Evolutionary conservation across 2,329 filamentous ascomycete species (phyloP).

Genomic region (Mycosphaerella sp.): DNA sequence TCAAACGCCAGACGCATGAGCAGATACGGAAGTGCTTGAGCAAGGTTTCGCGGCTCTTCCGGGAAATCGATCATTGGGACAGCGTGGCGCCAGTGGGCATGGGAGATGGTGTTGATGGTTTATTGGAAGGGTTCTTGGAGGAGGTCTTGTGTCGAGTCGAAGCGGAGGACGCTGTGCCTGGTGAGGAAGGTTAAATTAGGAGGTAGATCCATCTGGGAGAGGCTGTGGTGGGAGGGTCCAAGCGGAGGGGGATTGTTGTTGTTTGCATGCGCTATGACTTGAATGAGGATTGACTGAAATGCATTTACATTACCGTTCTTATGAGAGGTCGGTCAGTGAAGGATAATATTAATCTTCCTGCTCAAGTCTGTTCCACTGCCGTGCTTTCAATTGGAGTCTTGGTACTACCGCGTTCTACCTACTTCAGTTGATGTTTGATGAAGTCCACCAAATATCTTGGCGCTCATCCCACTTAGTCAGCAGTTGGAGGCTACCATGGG

Average conservation of each 20-base stretch:
- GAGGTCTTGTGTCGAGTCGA: slow-evolving; percentile 91
- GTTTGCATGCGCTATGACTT: slow-evolving; percentile 1
- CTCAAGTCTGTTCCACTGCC: too few relatives aligned
- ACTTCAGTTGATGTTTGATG: too few relatives aligned
- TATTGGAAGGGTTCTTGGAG: slow-evolving; percentile 86
- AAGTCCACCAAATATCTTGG: too few relatives aligned
- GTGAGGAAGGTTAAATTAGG: not conserved
- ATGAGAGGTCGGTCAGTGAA: too few relatives aligned
- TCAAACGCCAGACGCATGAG: slow-evolving; percentile 64
- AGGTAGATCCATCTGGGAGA: not conserved
- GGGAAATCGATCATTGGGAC: slow-evolving; percentile 85
- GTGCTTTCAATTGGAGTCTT: too few relatives aligned
- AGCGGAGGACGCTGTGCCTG: slow-evolving; percentile 60
- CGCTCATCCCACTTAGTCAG: not conserved
- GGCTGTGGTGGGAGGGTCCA: not conserved
- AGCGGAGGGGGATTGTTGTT: not conserved
- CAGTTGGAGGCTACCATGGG: not conserved
- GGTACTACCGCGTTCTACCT: too few relatives aligned
- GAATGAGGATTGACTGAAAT: slow-evolving; percentile 1
- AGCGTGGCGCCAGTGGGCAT: slow-evolving; percentile 83
- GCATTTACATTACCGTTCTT: too few relatives aligned
- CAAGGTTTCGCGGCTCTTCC: slow-evolving; percentile 75
- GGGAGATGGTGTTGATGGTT: slow-evolving; percentile 82
- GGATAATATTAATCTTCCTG: too few relatives aligned
- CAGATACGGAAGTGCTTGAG: slow-evolving; percentile 73